Base-by-base conservation (phyloP, 2,329 filamentous ascomycete genomes). In the Ceratocystis eucalypticola region DNA sequence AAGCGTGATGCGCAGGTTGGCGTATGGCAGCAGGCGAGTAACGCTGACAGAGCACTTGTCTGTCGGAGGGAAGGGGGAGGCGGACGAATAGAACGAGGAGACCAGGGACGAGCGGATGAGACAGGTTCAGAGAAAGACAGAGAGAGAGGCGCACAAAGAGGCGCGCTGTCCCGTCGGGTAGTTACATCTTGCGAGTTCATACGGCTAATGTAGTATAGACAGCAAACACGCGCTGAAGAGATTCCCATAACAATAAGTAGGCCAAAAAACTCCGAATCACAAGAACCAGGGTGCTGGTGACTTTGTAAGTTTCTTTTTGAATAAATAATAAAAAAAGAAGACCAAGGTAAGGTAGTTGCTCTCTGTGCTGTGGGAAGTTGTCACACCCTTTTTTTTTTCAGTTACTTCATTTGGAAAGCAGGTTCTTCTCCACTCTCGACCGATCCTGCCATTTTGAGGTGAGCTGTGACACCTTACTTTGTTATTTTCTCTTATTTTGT, bases 401-500 rank as follows among this genome's bases (percentile, higher is more conserved):
- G 55, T 59, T 59, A 28, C 55, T 25, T 37, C 33, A 30, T 30
- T 59, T 37, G 55, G 55, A 59, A 59, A 37, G 33, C 55, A 20
- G 37, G 28, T 10, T 59, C 17, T 59, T 37, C 55, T 59, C 55
- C 55, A 59, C 55, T 59, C n/a, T 37, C 3, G 6, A 59, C 55
- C 55, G 55, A 59, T 59, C 55, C 55, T 59, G 25, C 55, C 28
- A 59, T 59, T 59, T 59, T n/a, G 25, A n/a, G 37, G 12, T 20
- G 55, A 59, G 28, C 55, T 59, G 55, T 59, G 55, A 33, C 55
- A 59, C 55, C 55, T 59, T 62, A 46, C 46, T 45, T 44, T 57
- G 22, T 45, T 44, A 15, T 66, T 17, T 17, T 46, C 20, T 25
- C 37, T 46, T 20, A 3, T 33, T 17, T 15, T 66, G 12, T 25